These are phyloP conservation scores for Aureobasidium sp. DNA, from an alignment of 2,329 filamentous ascomycete genomes.

Conservation along the genomic window DNA sequence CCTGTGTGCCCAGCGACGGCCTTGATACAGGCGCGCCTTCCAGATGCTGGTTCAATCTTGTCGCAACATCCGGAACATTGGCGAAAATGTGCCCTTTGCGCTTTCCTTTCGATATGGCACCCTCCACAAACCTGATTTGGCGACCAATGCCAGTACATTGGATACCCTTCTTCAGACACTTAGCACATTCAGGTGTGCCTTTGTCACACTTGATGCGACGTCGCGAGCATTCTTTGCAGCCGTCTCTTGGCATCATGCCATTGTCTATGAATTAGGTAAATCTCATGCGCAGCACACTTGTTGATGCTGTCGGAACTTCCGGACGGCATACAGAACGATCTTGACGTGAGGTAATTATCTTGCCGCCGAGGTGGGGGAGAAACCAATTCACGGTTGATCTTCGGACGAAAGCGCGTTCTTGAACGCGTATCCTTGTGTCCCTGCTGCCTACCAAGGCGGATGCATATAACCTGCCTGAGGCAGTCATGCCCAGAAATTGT, in stretches of 20 bases:
- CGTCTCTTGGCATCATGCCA: conserved; percentile 13
- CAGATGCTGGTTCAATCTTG: not conserved
- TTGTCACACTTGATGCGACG: conserved; percentile 34
- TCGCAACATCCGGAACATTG: not conserved
- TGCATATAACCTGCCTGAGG: not conserved
- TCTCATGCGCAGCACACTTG: not conserved
- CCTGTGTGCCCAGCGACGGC: no score
- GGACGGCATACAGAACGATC: not conserved
- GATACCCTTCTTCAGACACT: conserved; percentile 31
- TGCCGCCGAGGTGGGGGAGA: not conserved
- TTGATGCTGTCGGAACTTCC: not conserved
- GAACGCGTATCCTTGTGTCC: not conserved
- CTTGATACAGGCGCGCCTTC: not conserved
- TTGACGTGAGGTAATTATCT: not conserved
- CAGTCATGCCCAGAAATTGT: not conserved
- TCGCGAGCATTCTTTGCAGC: conserved; percentile 32
- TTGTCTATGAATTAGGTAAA: not conserved
- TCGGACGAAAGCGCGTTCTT: not conserved
- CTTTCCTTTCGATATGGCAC: conserved; percentile 19
- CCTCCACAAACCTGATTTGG: conserved; percentile 29
- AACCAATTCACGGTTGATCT: not conserved
- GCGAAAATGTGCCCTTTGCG: conserved; percentile 18
- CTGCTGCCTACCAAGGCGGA: not conserved
- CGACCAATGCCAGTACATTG: conserved; percentile 31
- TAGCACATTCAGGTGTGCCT: conserved; percentile 30